Percentiles rank a stretch among this genome's conserved stretches.
Evolutionary conservation across 2,329 filamentous ascomycete species (phyloP).

Genomic region (Fusarium pseudoanthophilum): DNA sequence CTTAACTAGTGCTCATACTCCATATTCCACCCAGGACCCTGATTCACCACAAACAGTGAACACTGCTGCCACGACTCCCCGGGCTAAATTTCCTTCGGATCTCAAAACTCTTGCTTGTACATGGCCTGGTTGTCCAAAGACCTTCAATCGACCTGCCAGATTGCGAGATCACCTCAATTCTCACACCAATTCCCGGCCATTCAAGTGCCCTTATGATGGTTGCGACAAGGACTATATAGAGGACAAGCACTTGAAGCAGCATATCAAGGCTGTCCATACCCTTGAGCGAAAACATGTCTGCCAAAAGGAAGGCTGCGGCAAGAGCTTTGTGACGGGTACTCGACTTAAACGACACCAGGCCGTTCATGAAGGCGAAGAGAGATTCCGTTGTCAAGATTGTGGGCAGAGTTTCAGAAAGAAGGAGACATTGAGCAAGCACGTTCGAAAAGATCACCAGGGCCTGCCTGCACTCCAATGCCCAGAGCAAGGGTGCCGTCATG

Average conservation of each 20-base stretch:
- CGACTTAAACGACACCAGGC: conserved; percentile 79
- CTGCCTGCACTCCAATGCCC: conserved; percentile 78
- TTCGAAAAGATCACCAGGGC: conserved; percentile 79
- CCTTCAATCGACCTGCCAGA: conserved; percentile 87
- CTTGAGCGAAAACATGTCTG: conserved; percentile 77
- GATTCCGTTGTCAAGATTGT: conserved; percentile 80
- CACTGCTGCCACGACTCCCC: conserved; percentile 54
- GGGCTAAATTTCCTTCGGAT: conserved; percentile 71
- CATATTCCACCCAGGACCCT: conserved; percentile 47
- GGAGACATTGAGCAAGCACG: conserved; percentile 84
- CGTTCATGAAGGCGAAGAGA: conserved; percentile 79
- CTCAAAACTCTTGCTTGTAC: conserved; percentile 83
- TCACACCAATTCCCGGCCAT: conserved; percentile 87
- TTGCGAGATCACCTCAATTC: conserved; percentile 83
- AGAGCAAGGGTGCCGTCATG: conserved; percentile 68
- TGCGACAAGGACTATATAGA: conserved; percentile 90
- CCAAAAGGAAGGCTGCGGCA: conserved; percentile 76
- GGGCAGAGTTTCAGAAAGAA: conserved; percentile 86
- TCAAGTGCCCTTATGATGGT: conserved; percentile 73
- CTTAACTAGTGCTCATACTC: conserved; percentile 47
- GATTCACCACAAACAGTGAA: conserved; percentile 48
- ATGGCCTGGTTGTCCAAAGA: conserved; percentile 78
- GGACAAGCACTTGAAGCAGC: conserved; percentile 85
- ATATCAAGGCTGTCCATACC: conserved; percentile 84
- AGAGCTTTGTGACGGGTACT: conserved; percentile 83